Evolutionary conservation across 2,329 filamentous ascomycete species (phyloP), one percentile per base, ranked within the genome.

Genomic region (Elsinoe necatrix): DNA sequence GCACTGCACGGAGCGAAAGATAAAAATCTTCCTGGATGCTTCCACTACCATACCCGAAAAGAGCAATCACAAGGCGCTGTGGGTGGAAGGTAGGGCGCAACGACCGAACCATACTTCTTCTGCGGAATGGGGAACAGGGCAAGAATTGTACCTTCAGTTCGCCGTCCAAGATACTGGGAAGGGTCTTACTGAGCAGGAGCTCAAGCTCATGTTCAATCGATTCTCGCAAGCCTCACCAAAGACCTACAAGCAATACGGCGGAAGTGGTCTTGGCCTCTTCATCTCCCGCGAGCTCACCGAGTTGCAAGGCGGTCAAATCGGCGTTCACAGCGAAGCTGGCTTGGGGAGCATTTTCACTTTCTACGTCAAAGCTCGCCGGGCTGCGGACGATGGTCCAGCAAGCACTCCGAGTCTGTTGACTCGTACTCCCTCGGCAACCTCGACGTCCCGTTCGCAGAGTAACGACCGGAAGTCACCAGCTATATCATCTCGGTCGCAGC

Each of bases 201-300:
- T 63, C n/a, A 58, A 63, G 0, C 61, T 77, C 34, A 72, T 88
- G 0, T 87, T 87, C 66, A 78, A 85, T 61, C 78, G 83, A 29
- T 87, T 87, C 64, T 80, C 82, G 11, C 84, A 87, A 68, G 82
- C 82, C 0, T 84, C 78, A 16, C 80, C 82, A 2, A 79, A 77
- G 57, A 86, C 82, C 0, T 83, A 85, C 60, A 78, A 84, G 35
- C 79, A 84, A 58, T 86, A 87, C 61, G 84, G 84, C 21, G 84
- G 84, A 0, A 84, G 80, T 0, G 84, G 84, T 0, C 73, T 87
- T 1, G 84, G 84, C 0, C 72, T 87, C 0, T 87, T 86, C 64
- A 86, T 87, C 57, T 84, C 80, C 41, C 76, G 82, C n/a, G 76
- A 81, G 29, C 74, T 87, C 9, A 83, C 82, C 1, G 84, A 87